Conservation (phyloP, 2,329 filamentous ascomycete genomes). For the Neofusicoccum ribis region DNA sequence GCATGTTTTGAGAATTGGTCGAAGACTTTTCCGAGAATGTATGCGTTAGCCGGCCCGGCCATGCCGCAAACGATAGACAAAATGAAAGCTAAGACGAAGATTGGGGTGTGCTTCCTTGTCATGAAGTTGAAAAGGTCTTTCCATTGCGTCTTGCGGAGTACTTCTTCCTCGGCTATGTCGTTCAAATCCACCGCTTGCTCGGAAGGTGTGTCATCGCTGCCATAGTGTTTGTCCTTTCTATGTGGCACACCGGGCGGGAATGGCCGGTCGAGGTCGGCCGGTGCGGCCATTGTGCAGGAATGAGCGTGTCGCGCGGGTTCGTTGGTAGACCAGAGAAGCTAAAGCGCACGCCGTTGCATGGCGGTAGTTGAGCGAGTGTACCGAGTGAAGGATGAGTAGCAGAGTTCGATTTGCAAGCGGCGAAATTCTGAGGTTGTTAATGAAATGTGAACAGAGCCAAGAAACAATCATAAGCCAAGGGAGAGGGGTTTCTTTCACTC, state of each 20-base stretch:
- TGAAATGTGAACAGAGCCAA: not conserved
- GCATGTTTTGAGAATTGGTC: constrained; percentile 68
- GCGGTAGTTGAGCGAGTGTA: not conserved
- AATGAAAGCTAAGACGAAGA: constrained; percentile 57
- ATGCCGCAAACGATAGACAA: constrained; percentile 62
- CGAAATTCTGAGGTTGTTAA: not conserved
- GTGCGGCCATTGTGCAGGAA: not conserved
- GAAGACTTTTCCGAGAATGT: constrained; percentile 75
- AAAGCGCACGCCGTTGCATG: not conserved
- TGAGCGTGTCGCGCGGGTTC: not conserved
- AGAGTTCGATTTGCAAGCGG: not conserved
- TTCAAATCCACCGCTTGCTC: constrained; percentile 9
- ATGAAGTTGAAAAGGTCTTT: constrained; percentile 72
- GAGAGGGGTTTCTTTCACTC: constrained; percentile 1
- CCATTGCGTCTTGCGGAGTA: constrained; percentile 42
- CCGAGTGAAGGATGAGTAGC: not conserved
- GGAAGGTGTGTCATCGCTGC: not conserved
- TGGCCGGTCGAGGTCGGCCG: not conserved
- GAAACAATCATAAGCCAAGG: constrained; percentile 16
- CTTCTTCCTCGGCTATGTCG: constrained; percentile 20
- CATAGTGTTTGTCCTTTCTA: not conserved
- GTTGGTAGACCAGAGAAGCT: not conserved
- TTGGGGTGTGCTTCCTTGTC: constrained; percentile 56
- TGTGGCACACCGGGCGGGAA: not conserved
- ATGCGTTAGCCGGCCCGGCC: constrained; percentile 64